A percentile compares a stretch with the other conserved stretches of the same genome.
Evolutionary conservation across 1,139 yeast genomes (phyloP).

Genomic region (Dujonia santamariae): DNA sequence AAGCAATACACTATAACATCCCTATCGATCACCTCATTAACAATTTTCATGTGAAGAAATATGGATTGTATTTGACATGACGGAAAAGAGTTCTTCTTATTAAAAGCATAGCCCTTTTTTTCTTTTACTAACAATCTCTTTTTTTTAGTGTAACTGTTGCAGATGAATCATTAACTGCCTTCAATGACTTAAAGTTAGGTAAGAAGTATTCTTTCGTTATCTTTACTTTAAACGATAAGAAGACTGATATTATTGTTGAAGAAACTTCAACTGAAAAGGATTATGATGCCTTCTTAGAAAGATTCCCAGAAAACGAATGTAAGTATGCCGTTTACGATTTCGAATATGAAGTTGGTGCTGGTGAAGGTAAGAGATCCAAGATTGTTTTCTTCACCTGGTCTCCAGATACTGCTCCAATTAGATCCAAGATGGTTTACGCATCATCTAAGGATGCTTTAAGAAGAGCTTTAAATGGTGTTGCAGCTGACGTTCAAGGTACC

Average conservation of each 20-base stretch:
- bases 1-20: too few species aligned
- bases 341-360: constrained; percentile 84
- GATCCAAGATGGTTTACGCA: constrained; percentile 96
- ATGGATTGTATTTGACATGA: too few species aligned
- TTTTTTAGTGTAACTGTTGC: constrained; percentile 85
- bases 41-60: too few species aligned
- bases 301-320: constrained; percentile 94
- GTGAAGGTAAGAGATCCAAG: constrained; percentile 96
- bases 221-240: constrained; percentile 74
- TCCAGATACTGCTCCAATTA: constrained; percentile 94
- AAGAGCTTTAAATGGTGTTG: constrained; percentile 93
- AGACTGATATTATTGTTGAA: constrained; percentile 89
- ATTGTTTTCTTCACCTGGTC: constrained; percentile 95
- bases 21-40: too few species aligned
- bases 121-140: too few species aligned
- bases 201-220: constrained; percentile 83
- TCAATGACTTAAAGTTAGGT: constrained; percentile 94
- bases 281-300: constrained; percentile 81
- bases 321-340: constrained; percentile 96
- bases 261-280: constrained; percentile 70
- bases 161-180: constrained; percentile 89
- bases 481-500: constrained; percentile 95
- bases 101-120: too few species aligned
- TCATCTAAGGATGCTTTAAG: constrained; percentile 96
- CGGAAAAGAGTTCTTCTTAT: too few species aligned